Percentiles rank a stretch among this genome's conserved stretches.
Evolutionary conservation across 2,329 filamentous ascomycete genomes (phyloP).

Genomic region (Fusarium oxysporum): DNA sequence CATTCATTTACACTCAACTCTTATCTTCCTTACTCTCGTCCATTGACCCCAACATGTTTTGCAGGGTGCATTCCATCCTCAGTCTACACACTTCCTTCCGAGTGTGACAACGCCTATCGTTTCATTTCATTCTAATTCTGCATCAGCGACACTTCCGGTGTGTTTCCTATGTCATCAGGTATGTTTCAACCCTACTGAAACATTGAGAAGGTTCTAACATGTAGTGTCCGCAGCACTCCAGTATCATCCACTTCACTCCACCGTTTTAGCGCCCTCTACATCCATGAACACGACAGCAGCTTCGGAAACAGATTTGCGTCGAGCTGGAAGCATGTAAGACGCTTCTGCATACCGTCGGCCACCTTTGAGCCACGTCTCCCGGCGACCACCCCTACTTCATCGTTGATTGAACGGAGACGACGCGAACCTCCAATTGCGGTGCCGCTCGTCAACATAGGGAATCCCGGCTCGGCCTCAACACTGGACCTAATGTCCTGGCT

Average conservation of each 20-base stretch:
- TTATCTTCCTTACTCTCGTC: neutral
- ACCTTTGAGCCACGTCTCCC: neutral
- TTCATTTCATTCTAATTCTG: neutral
- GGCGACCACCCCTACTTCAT: accelerated
- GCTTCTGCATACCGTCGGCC: accelerated
- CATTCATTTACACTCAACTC: neutral
- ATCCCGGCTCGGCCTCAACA: accelerated
- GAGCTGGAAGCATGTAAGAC: accelerated
- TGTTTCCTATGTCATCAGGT: accelerated
- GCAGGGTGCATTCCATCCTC: neutral
- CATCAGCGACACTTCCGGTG: accelerated
- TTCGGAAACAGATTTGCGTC: no score
- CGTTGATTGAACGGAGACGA: neutral
- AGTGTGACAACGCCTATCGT: accelerated
- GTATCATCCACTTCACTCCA: neutral
- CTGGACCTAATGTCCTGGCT: accelerated
- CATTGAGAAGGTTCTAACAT: neutral
- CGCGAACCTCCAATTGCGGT: neutral
- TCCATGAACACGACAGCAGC: no score
- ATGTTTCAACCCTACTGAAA: neutral
- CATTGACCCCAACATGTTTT: neutral
- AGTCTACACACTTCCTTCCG: neutral
- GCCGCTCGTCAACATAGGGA: neutral
- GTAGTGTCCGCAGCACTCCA: neutral
- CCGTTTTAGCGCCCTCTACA: neutral